phyloP scores from a whole-genome alignment of 164 flowering plant genomes.

The Stephania yunnanensis region DNA sequence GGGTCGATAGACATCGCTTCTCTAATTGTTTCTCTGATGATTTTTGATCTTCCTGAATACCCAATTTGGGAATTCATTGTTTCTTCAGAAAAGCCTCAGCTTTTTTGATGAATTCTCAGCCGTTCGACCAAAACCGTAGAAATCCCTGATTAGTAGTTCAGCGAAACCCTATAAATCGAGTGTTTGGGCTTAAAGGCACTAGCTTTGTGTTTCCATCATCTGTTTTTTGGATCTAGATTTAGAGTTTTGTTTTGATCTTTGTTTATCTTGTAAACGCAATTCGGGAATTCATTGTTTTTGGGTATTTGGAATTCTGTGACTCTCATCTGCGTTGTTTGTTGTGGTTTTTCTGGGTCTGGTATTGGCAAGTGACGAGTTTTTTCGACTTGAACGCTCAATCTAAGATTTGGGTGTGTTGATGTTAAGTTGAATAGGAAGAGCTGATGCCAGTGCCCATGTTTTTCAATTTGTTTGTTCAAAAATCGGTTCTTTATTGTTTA shows the following conservation, averaged over 20 bases:
- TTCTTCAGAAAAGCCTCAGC: neutral
- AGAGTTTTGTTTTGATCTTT: neutral
- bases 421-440: conserved; percentile 18
- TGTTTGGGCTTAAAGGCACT: no score
- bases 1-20: neutral
- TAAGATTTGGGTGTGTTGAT: conserved; percentile 14
- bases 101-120: no score
- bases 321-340: neutral
- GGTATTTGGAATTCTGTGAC: neutral
- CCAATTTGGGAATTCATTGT: neutral
- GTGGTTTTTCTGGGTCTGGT: no score
- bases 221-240: no score
- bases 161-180: no score
- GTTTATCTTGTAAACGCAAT: neutral
- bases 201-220: no score
- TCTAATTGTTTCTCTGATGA: neutral
- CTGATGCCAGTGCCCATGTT: conserved; percentile 11
- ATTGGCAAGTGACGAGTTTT: conserved; percentile 14
- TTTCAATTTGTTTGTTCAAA: no score
- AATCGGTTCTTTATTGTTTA: neutral
- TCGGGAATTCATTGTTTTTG: neutral
- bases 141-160: no score
- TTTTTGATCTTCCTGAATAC: neutral
- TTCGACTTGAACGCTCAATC: conserved; percentile 12
- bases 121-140: no score